Evolutionary conservation across 164 flowering plant genomes (phyloP).

Genomic region (grape (Vitis vinifera)): DNA sequence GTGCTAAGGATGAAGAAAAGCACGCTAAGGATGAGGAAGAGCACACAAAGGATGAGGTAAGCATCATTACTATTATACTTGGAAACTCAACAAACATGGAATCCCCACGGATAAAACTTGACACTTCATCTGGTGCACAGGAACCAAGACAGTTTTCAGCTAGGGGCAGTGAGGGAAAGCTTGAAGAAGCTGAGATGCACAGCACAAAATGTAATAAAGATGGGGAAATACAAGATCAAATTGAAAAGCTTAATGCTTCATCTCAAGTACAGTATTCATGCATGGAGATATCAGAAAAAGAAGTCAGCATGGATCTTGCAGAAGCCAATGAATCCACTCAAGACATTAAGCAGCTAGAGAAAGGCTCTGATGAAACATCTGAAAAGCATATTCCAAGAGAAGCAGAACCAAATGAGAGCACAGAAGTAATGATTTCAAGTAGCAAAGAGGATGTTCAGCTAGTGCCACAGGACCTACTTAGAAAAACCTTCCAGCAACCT

Average conservation of each 20-base stretch:
- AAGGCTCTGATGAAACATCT: conserved; percentile 10
- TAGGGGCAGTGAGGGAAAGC: conserved; percentile 9
- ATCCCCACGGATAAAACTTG: background rate
- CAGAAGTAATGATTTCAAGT: conserved; percentile 8
- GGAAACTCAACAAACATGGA: conserved; percentile 3
- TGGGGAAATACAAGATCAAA: conserved; percentile 4
- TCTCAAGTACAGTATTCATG: conserved; percentile 12
- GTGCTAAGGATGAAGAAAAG: conserved; percentile 16
- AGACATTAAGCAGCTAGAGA: conserved; percentile 13
- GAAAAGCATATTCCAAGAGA: conserved; percentile 18
- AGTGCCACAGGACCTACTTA: conserved; percentile 1
- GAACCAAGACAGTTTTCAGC: conserved; percentile 13
- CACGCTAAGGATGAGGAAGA: conserved; percentile 15
- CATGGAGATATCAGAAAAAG: conserved; percentile 11
- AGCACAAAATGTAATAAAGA: conserved; percentile 7
- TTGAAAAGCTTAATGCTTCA: conserved; percentile 2
- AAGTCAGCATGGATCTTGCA: conserved; percentile 4
- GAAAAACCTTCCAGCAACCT: conserved; percentile 3
- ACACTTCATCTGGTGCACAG: conserved; percentile 15
- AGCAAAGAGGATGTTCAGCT: conserved; percentile 15
- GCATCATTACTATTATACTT: background rate
- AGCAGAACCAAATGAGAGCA: conserved; percentile 10
- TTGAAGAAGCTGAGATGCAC: conserved; percentile 14
- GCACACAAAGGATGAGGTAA: conserved; percentile 17
- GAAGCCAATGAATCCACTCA: conserved; percentile 15